These are phyloP conservation scores for Suillus brevipes DNA, from an alignment of 768 basidiomycete species.

Conservation along the genomic window DNA sequence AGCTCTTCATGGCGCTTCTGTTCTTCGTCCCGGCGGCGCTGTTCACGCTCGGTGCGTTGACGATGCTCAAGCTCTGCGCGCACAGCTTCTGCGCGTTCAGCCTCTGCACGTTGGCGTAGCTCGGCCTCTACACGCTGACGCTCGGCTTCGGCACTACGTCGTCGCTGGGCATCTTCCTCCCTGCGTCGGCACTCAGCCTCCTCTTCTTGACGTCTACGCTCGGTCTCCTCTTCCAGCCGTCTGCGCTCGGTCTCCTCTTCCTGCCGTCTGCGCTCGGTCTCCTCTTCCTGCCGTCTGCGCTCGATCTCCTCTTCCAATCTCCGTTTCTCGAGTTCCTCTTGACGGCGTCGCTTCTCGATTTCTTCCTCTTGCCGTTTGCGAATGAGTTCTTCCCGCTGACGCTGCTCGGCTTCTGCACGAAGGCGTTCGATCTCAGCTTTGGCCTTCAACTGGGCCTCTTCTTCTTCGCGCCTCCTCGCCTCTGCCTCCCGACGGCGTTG, in stretches of 20 bases:
- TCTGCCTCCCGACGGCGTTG: slow-evolving; percentile 4
- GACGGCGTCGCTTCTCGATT: background rate
- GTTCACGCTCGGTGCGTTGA: slow-evolving; percentile 1
- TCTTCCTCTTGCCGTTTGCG: slow-evolving; percentile 3
- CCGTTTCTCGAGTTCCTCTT: background rate
- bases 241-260: background rate
- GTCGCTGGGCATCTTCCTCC: slow-evolving; percentile 2
- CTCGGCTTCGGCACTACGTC: background rate
- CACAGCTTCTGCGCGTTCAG: background rate
- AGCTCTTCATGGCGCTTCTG: slow-evolving; percentile 41
- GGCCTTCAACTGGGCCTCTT: background rate
- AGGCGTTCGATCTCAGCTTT: background rate
- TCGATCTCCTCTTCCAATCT: background rate
- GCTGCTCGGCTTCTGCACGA: slow-evolving; percentile 5
- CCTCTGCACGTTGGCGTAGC: slow-evolving; percentile 1
- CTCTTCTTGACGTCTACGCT: background rate
- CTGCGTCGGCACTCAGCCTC: background rate
- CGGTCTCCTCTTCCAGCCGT: background rate
- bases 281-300: slow-evolving; percentile 1
- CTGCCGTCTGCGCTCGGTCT: background rate
- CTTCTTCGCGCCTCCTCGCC: background rate
- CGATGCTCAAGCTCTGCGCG: background rate
- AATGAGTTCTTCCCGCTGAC: background rate
- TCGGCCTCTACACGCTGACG: background rate
- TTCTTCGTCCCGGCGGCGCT: slow-evolving; percentile 5